Conservation (phyloP, 257 asterid species). For the Prunella vulgaris region DNA sequence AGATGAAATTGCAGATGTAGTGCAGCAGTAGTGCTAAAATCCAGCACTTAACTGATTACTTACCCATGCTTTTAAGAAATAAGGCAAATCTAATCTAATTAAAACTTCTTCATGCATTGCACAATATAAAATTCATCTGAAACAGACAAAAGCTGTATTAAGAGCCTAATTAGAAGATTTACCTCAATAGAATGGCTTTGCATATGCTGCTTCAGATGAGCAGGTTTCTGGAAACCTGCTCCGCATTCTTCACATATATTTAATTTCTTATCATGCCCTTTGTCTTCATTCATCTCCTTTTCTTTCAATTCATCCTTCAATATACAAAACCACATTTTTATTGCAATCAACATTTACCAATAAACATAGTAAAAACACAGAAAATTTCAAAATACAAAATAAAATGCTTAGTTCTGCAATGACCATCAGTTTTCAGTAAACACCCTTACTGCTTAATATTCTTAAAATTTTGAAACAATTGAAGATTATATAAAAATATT, state of each 20-base stretch:
- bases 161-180: neutral
- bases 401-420: neutral
- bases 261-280: conserved; percentile 21
- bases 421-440: neutral
- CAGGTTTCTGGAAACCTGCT: conserved; percentile 64
- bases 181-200: conserved; percentile 86
- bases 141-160: neutral
- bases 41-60: neutral
- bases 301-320: conserved; percentile 39
- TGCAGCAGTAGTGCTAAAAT: neutral
- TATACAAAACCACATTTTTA: conserved; percentile 16
- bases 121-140: neutral
- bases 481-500: neutral
- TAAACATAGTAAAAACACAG: neutral
- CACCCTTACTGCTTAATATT: neutral
- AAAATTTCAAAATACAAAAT: neutral
- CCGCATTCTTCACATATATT: conserved; percentile 73
- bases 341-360: neutral
- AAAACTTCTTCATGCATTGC: too few species aligned
- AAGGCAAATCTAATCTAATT: neutral
- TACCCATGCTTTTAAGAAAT: neutral
- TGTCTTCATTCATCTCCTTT: conserved; percentile 22
- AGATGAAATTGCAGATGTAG: neutral
- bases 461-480: neutral
- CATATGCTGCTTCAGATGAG: conserved; percentile 89